Percentiles rank a stretch among this genome's conserved stretches.
These are phyloP conservation scores for Neospermospora avenae DNA, from an alignment of 2,329 filamentous ascomycete species.

Conservation along the genomic window DNA sequence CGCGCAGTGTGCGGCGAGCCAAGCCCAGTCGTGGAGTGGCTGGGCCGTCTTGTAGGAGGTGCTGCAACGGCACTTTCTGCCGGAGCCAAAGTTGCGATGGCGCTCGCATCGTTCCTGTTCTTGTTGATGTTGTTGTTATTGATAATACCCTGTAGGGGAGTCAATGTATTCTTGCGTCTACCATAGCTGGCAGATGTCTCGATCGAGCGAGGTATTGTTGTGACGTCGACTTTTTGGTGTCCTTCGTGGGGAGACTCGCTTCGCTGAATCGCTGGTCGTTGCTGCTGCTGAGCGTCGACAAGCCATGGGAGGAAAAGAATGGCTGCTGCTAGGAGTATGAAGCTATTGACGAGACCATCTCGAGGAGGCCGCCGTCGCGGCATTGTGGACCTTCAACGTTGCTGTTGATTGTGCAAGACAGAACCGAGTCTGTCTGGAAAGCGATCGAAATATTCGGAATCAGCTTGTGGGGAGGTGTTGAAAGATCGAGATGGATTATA, in stretches of 20 bases:
- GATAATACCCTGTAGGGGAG: slow-evolving; percentile 22
- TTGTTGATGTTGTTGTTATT: slow-evolving; percentile 13
- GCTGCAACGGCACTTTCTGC: slow-evolving; percentile 94
- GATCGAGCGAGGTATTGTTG: slow-evolving; percentile 16
- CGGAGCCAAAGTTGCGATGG: slow-evolving; percentile 97
- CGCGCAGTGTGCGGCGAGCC: slow-evolving; percentile 88
- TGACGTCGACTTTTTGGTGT: slow-evolving; percentile 32
- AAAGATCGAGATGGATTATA: neutral
- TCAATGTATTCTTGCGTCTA: slow-evolving; percentile 5
- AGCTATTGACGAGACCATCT: slow-evolving; percentile 50
- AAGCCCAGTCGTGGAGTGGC: slow-evolving; percentile 56
- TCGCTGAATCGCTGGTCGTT: slow-evolving; percentile 36
- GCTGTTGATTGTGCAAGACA: slow-evolving; percentile 25
- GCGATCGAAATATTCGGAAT: neutral
- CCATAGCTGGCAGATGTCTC: slow-evolving; percentile 4
- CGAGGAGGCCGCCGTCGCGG: slow-evolving; percentile 59
- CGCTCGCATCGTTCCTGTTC: slow-evolving; percentile 72
- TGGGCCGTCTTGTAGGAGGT: slow-evolving; percentile 70
- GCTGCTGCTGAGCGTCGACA: slow-evolving; percentile 64
- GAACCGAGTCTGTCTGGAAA: slow-evolving; percentile 17
- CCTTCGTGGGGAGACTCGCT: slow-evolving; percentile 34
- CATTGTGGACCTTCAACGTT: slow-evolving; percentile 49
- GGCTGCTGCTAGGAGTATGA: slow-evolving; percentile 51
- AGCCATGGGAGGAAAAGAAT: slow-evolving; percentile 57
- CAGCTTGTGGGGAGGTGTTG: neutral